Base-by-base conservation (phyloP, 176 grass and related monocot species). In the Saccharum officinarum region DNA sequence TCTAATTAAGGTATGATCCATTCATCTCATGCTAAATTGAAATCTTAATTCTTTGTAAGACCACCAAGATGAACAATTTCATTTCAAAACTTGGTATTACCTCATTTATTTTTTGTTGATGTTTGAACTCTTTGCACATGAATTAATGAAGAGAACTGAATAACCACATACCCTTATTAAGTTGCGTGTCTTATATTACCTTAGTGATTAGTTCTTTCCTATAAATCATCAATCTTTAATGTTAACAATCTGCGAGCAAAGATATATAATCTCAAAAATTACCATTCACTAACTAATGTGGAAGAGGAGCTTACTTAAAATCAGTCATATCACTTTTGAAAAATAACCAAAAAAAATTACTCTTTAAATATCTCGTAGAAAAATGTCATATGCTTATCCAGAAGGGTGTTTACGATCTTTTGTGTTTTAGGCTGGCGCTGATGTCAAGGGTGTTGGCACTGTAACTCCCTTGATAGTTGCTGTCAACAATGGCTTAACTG, bases 381-480 rank as follows among this genome's bases (percentile, higher is more conserved):
- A 22, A 37, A 13, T 60, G 0, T 60, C 20, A 7, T 7, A 20
- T 25, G 65, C 42, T 75, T 67, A 87, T 87, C 45, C 59, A 33
- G 45, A 79, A 79, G 50, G 52, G 10, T 63, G 55, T 71, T 38
- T 59, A 17, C 26, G n/a, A 79, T 1, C 41, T 80, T 80, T 80
- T 55, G 1, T 85, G 1, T 84, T 68, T 41, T 80, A 89, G 82
- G 87, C 76, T 76, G 87, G 87, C 67, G 87, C 87, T 69, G 76
- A 80, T 75, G 61, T 89, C 36, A 89, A 89, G 14, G 82, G 60
- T 76, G 47, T 80, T 81, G 73, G 67, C 41, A 54, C 44, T 22
- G 36, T 42, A 75, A 59, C 46, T 34, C 85, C 85, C 47, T n/a
- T 87, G 59, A 69, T 82, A 46, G 26, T 55, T 69, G 78, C 85